These are phyloP conservation scores for Camellia lanceoleosa DNA, from an alignment of 148 eudicot species.

Conservation along the genomic window DNA sequence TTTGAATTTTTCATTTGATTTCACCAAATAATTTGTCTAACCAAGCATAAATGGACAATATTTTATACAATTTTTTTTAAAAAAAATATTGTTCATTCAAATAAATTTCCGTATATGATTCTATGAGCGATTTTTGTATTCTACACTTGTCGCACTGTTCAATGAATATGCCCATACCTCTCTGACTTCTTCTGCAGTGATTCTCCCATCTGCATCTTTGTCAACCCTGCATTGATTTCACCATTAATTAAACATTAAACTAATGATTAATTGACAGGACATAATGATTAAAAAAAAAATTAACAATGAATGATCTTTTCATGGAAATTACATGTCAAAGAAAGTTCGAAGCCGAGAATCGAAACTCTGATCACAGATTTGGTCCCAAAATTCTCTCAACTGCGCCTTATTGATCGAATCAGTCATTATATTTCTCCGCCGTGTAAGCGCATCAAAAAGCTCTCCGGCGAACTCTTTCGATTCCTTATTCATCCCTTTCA, in stretches of 20 bases:
- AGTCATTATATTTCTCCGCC: constrained; percentile 36
- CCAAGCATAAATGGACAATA: no score
- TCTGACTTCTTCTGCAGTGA: constrained; percentile 50
- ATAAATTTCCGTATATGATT: no score
- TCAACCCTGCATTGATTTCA: constrained; percentile 44
- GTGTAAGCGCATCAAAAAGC: constrained; percentile 46
- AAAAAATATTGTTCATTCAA: no score
- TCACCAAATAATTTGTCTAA: no score
- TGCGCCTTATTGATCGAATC: constrained; percentile 37
- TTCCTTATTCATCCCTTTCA: constrained; percentile 54
- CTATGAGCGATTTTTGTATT: no score
- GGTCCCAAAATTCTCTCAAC: constrained; percentile 58
- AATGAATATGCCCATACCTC: constrained; percentile 36
- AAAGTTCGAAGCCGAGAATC: constrained; percentile 57
- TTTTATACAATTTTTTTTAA: no score
- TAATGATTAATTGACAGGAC: neutral
- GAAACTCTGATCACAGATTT: constrained; percentile 50
- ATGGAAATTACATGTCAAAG: constrained; percentile 44
- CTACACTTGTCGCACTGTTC: neutral
- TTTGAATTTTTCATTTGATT: no score
- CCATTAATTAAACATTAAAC: neutral
- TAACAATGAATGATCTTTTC: neutral
- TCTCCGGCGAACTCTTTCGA: constrained; percentile 49
- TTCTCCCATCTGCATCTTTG: constrained; percentile 59
- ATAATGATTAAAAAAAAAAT: neutral